Base-by-base conservation (phyloP, 2,329 filamentous ascomycete genomes). In the Stemphylium lycopersici region DNA sequence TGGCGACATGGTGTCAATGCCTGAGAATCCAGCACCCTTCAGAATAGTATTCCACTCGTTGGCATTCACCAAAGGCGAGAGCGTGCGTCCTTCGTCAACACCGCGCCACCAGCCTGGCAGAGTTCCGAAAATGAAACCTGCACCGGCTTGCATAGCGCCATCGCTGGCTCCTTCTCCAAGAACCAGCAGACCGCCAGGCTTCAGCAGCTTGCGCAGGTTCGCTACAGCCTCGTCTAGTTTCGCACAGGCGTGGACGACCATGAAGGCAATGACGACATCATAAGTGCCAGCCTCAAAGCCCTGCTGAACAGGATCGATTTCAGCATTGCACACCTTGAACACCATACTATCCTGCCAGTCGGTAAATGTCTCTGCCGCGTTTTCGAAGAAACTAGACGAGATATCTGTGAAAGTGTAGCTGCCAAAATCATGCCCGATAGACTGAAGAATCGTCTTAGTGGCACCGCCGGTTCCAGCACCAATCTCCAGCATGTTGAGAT, bases 111-210 rank as follows among this genome's bases (percentile, higher is more conserved):
- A 80, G 1, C 76, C 76, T 4, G 75, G 67, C 1, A 79, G 55
- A 2, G 63, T 54, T 1, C 73, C 74, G n/a, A 78, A 71, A 2
- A 72, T 64, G 48, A 74, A 39, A 20, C 29, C 29, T 7, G 32
- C 39, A 3, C 38, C 36, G 11, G 47, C 22, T 3, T 43, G 42
- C 32, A 34, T 34, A 12, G 12, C 12, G 12, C 12, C 32, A 8
- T 52, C 55, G 2, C 43, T 37, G 1, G 41, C 38, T 2, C 33
- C 56, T 6, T 68, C 58, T 2, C 68, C 69, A 59, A 52, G 70
- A 58, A 82, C 26, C 0, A 83, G 61, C 20, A 78, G 74, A 0
- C 81, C 81, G 1, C 76, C 78, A 0, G 80, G 78, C 16, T 55
- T 63, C 0, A 71, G 55, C 1, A 72, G 43, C 6, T 33, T 36